A percentile compares a stretch with the other conserved stretches of the same genome.
Evolutionary conservation across 805 yeast species (phyloP).

Genomic region (Saturnispora silvae): DNA sequence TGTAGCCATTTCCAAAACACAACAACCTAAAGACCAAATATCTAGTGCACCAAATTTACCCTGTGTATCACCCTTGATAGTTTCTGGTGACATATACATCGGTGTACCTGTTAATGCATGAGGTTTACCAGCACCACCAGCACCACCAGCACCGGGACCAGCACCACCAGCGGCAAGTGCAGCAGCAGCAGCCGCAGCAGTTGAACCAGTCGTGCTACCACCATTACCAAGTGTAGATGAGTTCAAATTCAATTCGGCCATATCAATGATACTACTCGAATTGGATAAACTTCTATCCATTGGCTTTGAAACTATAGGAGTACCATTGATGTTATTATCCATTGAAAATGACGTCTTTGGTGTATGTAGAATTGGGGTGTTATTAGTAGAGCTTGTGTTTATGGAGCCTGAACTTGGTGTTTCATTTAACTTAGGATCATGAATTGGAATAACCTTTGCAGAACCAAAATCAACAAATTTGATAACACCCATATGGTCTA

Average conservation of each 20-base stretch:
- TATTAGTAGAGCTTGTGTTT: conserved; percentile 2
- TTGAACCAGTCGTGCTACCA: too few species aligned
- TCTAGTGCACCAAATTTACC: conserved; percentile 63
- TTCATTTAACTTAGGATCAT: conserved; percentile 7
- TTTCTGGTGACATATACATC: conserved; percentile 98
- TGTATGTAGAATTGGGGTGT: not conserved
- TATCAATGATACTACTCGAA: conserved; percentile 3
- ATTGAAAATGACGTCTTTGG: not conserved
- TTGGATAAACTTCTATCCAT: conserved; percentile 3
- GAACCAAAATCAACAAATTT: conserved; percentile 98
- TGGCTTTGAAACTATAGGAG: not conserved
- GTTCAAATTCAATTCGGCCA: conserved; percentile 1
- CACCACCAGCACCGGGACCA: not conserved
- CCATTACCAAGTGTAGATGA: too few species aligned
- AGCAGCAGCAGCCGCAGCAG: not conserved
- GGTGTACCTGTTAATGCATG: conserved; percentile 79
- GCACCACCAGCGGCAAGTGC: not conserved
- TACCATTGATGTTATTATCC: too few species aligned
- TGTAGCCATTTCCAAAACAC: conserved; percentile 91
- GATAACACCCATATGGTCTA: conserved; percentile 87
- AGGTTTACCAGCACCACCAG: conserved; percentile 13
- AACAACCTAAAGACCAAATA: conserved; percentile 96
- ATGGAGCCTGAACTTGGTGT: conserved; percentile 9
- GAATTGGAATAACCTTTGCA: conserved; percentile 72
- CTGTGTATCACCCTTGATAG: conserved; percentile 63